Evolutionary conservation across 2,329 filamentous ascomycete genomes (phyloP).

Genomic region (Bipolaris oryzae): DNA sequence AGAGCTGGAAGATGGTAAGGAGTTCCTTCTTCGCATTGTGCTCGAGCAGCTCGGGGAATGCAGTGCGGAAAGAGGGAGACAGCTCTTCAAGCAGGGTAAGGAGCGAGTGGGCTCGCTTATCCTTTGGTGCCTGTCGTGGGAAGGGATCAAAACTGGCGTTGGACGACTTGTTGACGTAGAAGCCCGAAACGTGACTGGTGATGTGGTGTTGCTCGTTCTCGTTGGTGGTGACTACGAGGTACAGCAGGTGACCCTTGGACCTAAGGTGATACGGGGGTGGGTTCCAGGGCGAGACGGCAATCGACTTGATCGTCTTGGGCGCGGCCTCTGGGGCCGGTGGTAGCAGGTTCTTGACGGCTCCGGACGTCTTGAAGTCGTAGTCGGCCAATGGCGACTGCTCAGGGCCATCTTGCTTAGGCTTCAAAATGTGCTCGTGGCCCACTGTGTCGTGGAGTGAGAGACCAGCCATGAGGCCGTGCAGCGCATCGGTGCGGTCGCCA

Average conservation of each 20-base stretch:
- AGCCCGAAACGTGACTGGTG: slow-evolving; percentile 90
- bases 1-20: slow-evolving; percentile 91
- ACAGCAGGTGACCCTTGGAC: slow-evolving; percentile 90
- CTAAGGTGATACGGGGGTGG: slow-evolving; percentile 90
- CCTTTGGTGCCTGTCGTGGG: slow-evolving; percentile 79
- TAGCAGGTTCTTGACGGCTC: slow-evolving; percentile 72
- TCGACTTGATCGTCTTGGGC: slow-evolving; percentile 88
- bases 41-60: slow-evolving; percentile 81
- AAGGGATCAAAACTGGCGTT: slow-evolving; percentile 94
- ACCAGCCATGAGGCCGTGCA: slow-evolving; percentile 85
- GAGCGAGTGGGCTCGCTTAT: slow-evolving; percentile 80
- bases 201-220: slow-evolving; percentile 96
- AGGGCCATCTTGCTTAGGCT: slow-evolving; percentile 37
- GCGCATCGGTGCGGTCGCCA: slow-evolving; percentile 82
- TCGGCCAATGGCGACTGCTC: slow-evolving; percentile 59
- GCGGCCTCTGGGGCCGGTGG: slow-evolving; percentile 68
- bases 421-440: slow-evolving; percentile 49
- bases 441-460: slow-evolving; percentile 86
- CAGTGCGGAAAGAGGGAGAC: slow-evolving; percentile 79
- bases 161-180: slow-evolving; percentile 96
- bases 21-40: slow-evolving; percentile 86
- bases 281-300: slow-evolving; percentile 93
- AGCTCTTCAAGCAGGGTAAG: slow-evolving; percentile 77
- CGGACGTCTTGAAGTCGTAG: slow-evolving; percentile 77
- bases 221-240: slow-evolving; percentile 85